Conservation (phyloP, 2,329 filamentous ascomycete species). For the Ilyonectria sp. region DNA sequence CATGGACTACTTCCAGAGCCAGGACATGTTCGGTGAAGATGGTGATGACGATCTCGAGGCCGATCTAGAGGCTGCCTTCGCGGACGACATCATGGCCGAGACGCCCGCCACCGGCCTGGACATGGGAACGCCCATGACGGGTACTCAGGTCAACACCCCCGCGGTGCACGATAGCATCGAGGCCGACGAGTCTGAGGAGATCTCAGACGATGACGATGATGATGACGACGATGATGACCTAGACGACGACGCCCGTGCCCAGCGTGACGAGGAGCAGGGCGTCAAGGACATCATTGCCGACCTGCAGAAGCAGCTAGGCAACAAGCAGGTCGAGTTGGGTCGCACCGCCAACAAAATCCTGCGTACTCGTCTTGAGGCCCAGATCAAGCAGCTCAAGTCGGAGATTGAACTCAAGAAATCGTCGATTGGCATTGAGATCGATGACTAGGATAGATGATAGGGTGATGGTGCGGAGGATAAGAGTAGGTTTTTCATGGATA, state of each 20-base stretch:
- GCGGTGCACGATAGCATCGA: slow-evolving; percentile 63
- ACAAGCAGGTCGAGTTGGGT: slow-evolving; percentile 61
- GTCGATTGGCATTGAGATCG: slow-evolving; percentile 59
- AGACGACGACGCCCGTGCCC: slow-evolving; percentile 67
- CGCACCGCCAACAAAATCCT: slow-evolving; percentile 64
- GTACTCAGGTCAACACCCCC: slow-evolving; percentile 61
- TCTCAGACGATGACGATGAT: slow-evolving; percentile 63
- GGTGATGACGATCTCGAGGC: slow-evolving; percentile 65
- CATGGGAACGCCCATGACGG: slow-evolving; percentile 62
- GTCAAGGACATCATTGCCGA: slow-evolving; percentile 69
- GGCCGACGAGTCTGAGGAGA: slow-evolving; percentile 57
- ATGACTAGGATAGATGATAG: slow-evolving; percentile 47
- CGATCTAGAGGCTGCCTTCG: slow-evolving; percentile 69
- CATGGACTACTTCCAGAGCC: slow-evolving; percentile 56
- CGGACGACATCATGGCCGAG: slow-evolving; percentile 56
- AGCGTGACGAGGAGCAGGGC: slow-evolving; percentile 66
- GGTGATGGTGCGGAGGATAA: too few species aligned
- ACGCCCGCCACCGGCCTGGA: slow-evolving; percentile 61
- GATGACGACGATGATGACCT: slow-evolving; percentile 69
- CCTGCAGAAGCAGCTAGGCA: slow-evolving; percentile 66
- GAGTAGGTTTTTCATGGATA: background rate
- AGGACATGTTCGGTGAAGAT: slow-evolving; percentile 52
- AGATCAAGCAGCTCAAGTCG: slow-evolving; percentile 63
- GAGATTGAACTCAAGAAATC: slow-evolving; percentile 63
- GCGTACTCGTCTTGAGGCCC: slow-evolving; percentile 63